Evolutionary conservation across 1,139 yeast genomes (phyloP).

Genomic region (Candida neerlandica): DNA sequence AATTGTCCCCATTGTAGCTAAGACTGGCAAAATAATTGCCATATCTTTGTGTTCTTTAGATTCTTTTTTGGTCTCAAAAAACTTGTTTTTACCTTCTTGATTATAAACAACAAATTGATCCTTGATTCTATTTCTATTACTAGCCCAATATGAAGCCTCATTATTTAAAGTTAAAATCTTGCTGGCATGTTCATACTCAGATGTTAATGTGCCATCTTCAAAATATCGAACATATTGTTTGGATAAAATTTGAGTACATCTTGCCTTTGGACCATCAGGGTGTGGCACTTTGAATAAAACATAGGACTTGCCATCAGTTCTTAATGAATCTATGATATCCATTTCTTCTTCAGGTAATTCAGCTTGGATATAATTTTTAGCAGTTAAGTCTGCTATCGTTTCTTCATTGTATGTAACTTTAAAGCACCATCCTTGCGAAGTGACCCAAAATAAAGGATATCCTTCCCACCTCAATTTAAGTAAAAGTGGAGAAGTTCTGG

Average conservation of each 20-base stretch:
- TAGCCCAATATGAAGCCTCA: slow-evolving; percentile 90
- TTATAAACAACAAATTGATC: slow-evolving; percentile 80
- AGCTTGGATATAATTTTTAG: slow-evolving; percentile 56
- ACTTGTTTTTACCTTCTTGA: slow-evolving; percentile 27
- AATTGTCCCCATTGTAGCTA: slow-evolving; percentile 93
- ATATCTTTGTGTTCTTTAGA: slow-evolving; percentile 29
- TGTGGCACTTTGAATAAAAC: slow-evolving; percentile 80
- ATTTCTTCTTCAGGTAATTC: slow-evolving; percentile 31
- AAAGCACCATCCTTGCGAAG: slow-evolving; percentile 87
- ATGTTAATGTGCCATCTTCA: slow-evolving; percentile 72
- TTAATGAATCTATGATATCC: slow-evolving; percentile 23
- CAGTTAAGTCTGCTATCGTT: slow-evolving; percentile 40
- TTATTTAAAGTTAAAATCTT: slow-evolving; percentile 78
- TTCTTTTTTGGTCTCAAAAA: slow-evolving; percentile 29
- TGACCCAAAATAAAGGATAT: slow-evolving; percentile 78
- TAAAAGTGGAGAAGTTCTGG: slow-evolving; percentile 76
- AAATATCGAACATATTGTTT: slow-evolving; percentile 72
- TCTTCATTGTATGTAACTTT: slow-evolving; percentile 49
- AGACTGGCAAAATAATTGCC: slow-evolving; percentile 82
- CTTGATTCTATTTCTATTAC: slow-evolving; percentile 80
- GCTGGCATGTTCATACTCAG: slow-evolving; percentile 72
- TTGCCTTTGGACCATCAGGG: slow-evolving; percentile 75
- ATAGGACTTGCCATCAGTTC: slow-evolving; percentile 26
- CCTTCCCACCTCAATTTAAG: slow-evolving; percentile 86
- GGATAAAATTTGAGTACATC: slow-evolving; percentile 80